These are phyloP conservation scores for Wickerhamiella sorbophila DNA, from an alignment of 805 yeast genomes.

Conservation along the genomic window DNA sequence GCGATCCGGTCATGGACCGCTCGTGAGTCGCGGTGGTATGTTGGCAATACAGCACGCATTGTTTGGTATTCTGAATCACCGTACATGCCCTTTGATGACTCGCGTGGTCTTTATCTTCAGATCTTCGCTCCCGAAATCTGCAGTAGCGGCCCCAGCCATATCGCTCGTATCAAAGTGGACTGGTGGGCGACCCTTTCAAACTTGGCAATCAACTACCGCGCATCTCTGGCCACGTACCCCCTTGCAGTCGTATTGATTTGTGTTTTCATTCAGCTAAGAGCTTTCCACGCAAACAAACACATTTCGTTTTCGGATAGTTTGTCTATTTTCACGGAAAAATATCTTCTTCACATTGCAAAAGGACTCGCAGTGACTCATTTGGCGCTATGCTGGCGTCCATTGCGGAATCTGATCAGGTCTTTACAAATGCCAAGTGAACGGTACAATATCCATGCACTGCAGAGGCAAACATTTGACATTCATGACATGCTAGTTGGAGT, in stretches of 20 bases:
- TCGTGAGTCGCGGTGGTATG: constrained; percentile 15
- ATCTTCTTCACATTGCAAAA: constrained; percentile 19
- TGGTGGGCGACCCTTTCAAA: constrained; percentile 47
- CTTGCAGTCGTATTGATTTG: constrained; percentile 41
- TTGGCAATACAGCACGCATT: constrained; percentile 3
- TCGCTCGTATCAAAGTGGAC: constrained; percentile 28
- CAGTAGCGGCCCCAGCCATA: not conserved
- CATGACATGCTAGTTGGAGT: constrained; percentile 17
- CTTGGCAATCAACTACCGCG: constrained; percentile 61
- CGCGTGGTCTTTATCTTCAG: constrained; percentile 2
- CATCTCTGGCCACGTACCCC: constrained; percentile 59
- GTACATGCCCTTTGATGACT: constrained; percentile 12
- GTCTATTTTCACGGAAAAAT: constrained; percentile 22
- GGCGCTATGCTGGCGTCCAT: constrained; percentile 17
- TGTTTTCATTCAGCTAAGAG: constrained; percentile 39
- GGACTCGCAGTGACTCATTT: constrained; percentile 20
- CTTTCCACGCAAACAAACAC: constrained; percentile 28
- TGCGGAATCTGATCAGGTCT: constrained; percentile 12
- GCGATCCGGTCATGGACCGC: constrained; percentile 13
- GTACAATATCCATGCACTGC: constrained; percentile 16
- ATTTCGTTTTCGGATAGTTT: constrained; percentile 37
- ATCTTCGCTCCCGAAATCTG: not conserved
- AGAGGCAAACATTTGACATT: constrained; percentile 8
- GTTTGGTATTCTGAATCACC: constrained; percentile 20
- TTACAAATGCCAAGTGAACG: constrained; percentile 21